Base-by-base conservation (phyloP, 176 grass and related monocot genomes). In the Oryza meyeriana region DNA sequence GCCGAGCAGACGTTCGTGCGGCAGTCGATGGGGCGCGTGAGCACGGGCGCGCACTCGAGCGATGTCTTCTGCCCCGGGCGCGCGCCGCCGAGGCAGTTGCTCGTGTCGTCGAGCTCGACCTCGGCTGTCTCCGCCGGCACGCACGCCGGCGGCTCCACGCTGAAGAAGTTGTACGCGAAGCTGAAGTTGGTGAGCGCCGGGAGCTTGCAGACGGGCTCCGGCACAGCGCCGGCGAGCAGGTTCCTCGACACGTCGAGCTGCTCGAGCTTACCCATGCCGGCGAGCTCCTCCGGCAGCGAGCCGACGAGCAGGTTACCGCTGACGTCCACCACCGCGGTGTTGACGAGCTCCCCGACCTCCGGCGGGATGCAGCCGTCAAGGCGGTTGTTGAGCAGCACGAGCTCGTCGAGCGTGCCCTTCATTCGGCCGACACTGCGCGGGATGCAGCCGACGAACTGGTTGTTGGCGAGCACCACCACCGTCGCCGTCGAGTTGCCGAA, bases 141-240 rank as follows among this genome's bases (percentile, higher is more conserved):
- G 26, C 85, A 97, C 8, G 82, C 59, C 10, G 2, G 7, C 1
- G 80, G 55, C 81, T 93, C 91, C 7, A 7, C 58, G n/a, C 47
- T 89, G 22, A 97, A 97, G 78, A 80, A 97, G 76, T 97, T 97
- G 73, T 81, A 18, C 6, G 86, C 83, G 75, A 97, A 97, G 55
- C 36, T 91, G 74, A 97, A 97, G 58, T 89, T 91, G 1, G 40
- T 14, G 7, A 97, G 85, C 27, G 47, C 30, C 9, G 88, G 81
- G 0, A 97, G 76, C 33, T 78, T 35, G 33, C 91, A 93, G 1
- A 89, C 75, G 12, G 22, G 26, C 24, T 89, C 81, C 0, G 28
- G 17, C 62, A 93, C 81, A 16, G 12, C 22, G 13, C 88, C 94
- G 5, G 77, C 71, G 10, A 97, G 80, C 35, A 40, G 31, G 80